Conservation (phyloP, 306 rosid genomes). For the Sicyos edulis region DNA sequence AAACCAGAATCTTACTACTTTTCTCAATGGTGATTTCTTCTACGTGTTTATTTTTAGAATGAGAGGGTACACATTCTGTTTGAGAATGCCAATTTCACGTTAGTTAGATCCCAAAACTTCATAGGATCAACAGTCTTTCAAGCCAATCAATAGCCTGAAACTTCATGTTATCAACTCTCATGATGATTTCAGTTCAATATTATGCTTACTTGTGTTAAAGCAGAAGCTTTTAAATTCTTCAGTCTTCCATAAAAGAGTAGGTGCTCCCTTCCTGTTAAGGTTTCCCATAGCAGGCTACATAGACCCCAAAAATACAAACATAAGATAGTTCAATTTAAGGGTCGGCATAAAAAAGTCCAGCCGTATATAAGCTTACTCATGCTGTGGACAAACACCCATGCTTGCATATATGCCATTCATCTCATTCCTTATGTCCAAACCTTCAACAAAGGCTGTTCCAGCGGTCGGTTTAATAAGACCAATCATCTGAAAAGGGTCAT, state of each 20-base stretch:
- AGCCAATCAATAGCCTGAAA: background rate
- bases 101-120: background rate
- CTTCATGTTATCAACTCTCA: background rate
- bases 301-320: background rate
- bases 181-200: background rate
- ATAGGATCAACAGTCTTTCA: background rate
- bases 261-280: constrained; percentile 85
- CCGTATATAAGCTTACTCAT: constrained; percentile 49
- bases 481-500: constrained; percentile 51
- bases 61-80: constrained; percentile 4
- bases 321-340: background rate
- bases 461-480: constrained; percentile 81
- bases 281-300: constrained; percentile 79
- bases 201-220: constrained; percentile 55
- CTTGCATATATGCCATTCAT: constrained; percentile 73
- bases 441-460: constrained; percentile 73
- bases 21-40: background rate
- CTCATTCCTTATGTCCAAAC: constrained; percentile 60
- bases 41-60: background rate
- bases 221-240: constrained; percentile 72
- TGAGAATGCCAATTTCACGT: background rate
- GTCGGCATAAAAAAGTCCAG: background rate
- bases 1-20: background rate
- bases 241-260: constrained; percentile 88
- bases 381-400: constrained; percentile 98